Evolutionary conservation across 2,329 filamentous ascomycete species (phyloP), one percentile per base, ranked within the genome.

Genomic region (Colletotrichum nymphaeae): DNA sequence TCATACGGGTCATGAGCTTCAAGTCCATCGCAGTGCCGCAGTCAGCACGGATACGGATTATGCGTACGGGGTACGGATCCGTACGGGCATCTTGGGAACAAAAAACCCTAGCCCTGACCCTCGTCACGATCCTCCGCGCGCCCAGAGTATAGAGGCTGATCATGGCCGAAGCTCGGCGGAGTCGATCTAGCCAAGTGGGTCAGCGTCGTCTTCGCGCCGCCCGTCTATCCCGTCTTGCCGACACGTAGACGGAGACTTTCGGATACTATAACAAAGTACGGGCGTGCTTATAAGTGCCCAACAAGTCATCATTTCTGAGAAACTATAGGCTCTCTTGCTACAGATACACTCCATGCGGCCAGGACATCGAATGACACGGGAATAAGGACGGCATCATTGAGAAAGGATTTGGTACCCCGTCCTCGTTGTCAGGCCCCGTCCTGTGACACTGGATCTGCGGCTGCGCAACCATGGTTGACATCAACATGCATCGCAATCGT

Each of bases 1-100:
- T 19, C 77, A 78, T 77, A 75, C 55, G 49, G 67, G 76, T 79
- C 78, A 79, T 37, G 42, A 56, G 19, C 52, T 74, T 53, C 42
- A 42, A 53, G 19, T 26, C 24, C 60, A 24, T n/a, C 60, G 14
- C 24, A n/a, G n/a, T 52, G 22, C 9, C 35, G 32, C 12, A 32
- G 37, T 30, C 6, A 67, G 26, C 32, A 22, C 16, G 19, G 42
- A 49, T 49, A n/a, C 42, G 42, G 16, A 9, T n/a, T 9, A 42
- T 16, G 37, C 37, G 37, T 19, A 42, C 37, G 37, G 37, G 37
- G 37, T 42, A 42, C 37, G 37, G 37, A 42, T 42, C 16, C 16
- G 37, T 42, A 49, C 42, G 42, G 42, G 19, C 22, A 58, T 49
- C 60, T 37, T 14, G 56, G 19, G 19, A n/a, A n/a, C 42, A 42